Base-by-base conservation (phyloP, 495 filamentous ascomycete genomes). In the Penicillium tannophilum region DNA sequence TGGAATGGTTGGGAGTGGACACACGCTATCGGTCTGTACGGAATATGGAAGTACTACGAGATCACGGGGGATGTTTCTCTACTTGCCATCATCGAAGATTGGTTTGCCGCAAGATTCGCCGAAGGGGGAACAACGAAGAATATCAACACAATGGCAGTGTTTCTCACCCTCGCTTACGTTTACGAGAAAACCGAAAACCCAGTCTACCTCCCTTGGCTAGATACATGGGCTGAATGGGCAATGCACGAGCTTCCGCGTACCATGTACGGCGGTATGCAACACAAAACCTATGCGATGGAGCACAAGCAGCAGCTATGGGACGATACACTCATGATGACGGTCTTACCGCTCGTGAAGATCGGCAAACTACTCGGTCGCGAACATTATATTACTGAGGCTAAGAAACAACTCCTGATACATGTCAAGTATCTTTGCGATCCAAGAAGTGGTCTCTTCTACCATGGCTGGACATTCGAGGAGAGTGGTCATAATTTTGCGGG, bases 1-100 rank as follows among this genome's bases (percentile, higher is more conserved):
- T 91, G 88, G 88, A 69, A 82, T 33, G 86, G 84, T 60, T 91
- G 87, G 88, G 88, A 91, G 76, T 91, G 88, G 88, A 91, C 88
- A 2, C 88, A 91, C 69, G 88, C 88, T 8, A 83, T 90, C 57
- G 88, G 88, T 0, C 79, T 91, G 5, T 90, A 90, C 67, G 87
- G 88, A 14, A 79, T 91, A 43, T 91, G 84, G 83, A 82, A 89
- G 52, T 90, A 90, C 77, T 85, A 90, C 74, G 79, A 82, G 43
- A 66, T 90, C 26, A 88, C 85, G 0, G 82, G 79, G n/a, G 79
- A 84, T 46, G 54, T 14, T 11, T 9, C 19, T 4, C 20, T 47
- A 2, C 45, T 47, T 8, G 24, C 4, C 10, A 47, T 47, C 4
- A 57, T 57, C 26, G 44, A 57, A 51, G 47, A 49, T 28, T 57